Evolutionary conservation across 2,329 filamentous ascomycete genomes (phyloP).

Genomic region (Bipolaris cookei): DNA sequence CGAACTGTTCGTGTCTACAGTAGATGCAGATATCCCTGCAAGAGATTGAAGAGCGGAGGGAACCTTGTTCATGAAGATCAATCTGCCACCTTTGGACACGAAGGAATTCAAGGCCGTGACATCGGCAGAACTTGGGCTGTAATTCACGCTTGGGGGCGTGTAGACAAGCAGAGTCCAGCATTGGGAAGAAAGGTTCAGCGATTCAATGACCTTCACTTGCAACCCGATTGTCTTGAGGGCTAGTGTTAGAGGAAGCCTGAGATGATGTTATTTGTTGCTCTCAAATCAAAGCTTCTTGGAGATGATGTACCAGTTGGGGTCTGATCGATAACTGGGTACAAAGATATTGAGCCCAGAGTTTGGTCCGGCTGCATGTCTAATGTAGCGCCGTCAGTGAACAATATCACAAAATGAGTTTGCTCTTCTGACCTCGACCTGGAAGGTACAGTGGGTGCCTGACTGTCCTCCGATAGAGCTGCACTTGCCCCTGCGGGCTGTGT

Average conservation of each 20-base stretch:
- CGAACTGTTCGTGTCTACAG: constrained; percentile 5
- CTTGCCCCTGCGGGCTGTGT: constrained; percentile 4
- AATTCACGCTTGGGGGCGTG: constrained; percentile 10
- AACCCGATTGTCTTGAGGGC: constrained; percentile 13
- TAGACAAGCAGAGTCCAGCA: constrained; percentile 12
- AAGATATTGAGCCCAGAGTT: constrained; percentile 11
- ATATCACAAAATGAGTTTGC: background rate
- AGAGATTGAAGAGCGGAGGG: constrained; percentile 9
- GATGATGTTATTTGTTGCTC: background rate
- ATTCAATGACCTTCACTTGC: constrained; percentile 11
- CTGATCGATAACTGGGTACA: constrained; percentile 7
- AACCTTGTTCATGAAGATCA: constrained; percentile 17
- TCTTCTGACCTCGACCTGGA: constrained; percentile 10
- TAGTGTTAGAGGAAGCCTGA: constrained; percentile 8
- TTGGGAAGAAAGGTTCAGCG: constrained; percentile 9
- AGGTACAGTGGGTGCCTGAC: constrained; percentile 7
- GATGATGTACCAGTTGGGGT: constrained; percentile 10
- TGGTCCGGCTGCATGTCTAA: constrained; percentile 9
- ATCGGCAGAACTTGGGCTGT: constrained; percentile 11
- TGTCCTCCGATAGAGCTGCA: constrained; percentile 1
- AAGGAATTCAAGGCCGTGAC: constrained; percentile 7
- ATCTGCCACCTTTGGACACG: constrained; percentile 8
- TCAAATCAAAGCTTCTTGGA: background rate
- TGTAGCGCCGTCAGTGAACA: background rate
- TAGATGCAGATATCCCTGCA: constrained; percentile 12